These are phyloP conservation scores for Stevia rebaudiana DNA, from an alignment of 140 eudicot genomes.

Conservation along the genomic window DNA sequence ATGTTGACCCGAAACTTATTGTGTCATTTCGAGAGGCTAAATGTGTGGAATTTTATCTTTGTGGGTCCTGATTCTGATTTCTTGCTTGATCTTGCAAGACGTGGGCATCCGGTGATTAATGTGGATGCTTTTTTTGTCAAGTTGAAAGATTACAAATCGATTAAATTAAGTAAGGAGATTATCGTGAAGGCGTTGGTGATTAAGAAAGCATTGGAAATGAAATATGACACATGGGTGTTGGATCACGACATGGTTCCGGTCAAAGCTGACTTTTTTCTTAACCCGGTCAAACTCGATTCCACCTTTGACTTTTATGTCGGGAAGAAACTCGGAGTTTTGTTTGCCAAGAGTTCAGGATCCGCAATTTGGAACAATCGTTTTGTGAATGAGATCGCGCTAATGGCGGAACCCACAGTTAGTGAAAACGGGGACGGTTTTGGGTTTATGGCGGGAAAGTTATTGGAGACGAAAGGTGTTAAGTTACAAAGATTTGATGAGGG, in stretches of 20 bases:
- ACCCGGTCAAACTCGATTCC: conserved; percentile 26
- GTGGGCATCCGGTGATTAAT: conserved; percentile 78
- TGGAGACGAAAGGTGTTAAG: conserved; percentile 41
- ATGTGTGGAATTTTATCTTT: conserved; percentile 55
- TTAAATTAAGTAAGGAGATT: conserved; percentile 33
- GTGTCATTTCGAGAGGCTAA: conserved; percentile 72
- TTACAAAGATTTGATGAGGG: conserved; percentile 27
- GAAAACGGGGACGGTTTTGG: conserved; percentile 29
- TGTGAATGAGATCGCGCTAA: conserved; percentile 30
- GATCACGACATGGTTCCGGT: conserved; percentile 46
- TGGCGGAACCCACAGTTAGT: conserved; percentile 11
- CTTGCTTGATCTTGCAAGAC: conserved; percentile 68
- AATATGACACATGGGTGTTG: conserved; percentile 48
- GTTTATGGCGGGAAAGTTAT: conserved; percentile 27
- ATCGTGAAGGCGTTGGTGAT: conserved; percentile 44
- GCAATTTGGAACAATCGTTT: conserved; percentile 46
- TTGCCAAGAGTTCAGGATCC: conserved; percentile 48
- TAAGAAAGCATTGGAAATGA: conserved; percentile 50
- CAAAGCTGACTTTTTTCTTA: conserved; percentile 34
- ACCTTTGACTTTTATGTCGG: conserved; percentile 43
- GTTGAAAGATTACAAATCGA: conserved; percentile 24
- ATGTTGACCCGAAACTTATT: conserved; percentile 44
- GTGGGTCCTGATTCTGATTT: conserved; percentile 45
- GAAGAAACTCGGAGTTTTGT: conserved; percentile 37
- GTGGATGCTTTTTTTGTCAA: conserved; percentile 35